Percentiles rank a stretch among this genome's conserved stretches.
Evolutionary conservation across 106 monocot genomes (phyloP).

Genomic region (Dioscorea dumetorum): DNA sequence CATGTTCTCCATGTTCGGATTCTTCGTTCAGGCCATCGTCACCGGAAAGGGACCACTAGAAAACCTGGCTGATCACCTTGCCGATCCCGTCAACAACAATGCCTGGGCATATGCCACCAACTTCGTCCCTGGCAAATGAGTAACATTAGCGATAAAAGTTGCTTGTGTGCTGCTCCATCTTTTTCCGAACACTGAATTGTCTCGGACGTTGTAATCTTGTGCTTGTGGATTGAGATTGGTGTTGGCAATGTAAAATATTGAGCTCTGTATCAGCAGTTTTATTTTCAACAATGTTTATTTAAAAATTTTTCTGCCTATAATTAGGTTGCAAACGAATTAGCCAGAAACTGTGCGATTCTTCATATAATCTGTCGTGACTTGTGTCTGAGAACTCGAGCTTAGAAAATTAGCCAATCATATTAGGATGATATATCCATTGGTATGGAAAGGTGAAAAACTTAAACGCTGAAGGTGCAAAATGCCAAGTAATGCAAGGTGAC

Average conservation of each 20-base stretch:
- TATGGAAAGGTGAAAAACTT: too few species aligned
- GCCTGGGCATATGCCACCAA: constrained; percentile 32
- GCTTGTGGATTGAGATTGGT: background rate
- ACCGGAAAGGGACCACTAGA: constrained; percentile 23
- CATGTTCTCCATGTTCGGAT: constrained; percentile 33
- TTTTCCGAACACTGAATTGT: background rate
- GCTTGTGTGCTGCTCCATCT: background rate
- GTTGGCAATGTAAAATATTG: background rate
- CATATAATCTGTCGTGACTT: too few species aligned
- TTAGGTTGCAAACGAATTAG: too few species aligned
- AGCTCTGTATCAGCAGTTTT: background rate
- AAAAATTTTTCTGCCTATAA: too few species aligned
- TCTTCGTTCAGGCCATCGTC: constrained; percentile 28
- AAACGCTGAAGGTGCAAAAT: too few species aligned
- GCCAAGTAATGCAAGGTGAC: too few species aligned
- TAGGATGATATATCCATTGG: too few species aligned
- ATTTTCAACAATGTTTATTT: background rate
- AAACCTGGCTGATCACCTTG: constrained; percentile 28
- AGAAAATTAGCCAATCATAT: too few species aligned
- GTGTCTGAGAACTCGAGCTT: too few species aligned
- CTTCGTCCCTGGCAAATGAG: constrained; percentile 33
- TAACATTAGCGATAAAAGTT: background rate
- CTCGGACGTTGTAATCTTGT: background rate
- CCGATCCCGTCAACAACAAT: constrained; percentile 31
- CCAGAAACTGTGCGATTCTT: too few species aligned